Conservation (phyloP, 2,329 filamentous ascomycete species). For the Calycina herbarum region DNA sequence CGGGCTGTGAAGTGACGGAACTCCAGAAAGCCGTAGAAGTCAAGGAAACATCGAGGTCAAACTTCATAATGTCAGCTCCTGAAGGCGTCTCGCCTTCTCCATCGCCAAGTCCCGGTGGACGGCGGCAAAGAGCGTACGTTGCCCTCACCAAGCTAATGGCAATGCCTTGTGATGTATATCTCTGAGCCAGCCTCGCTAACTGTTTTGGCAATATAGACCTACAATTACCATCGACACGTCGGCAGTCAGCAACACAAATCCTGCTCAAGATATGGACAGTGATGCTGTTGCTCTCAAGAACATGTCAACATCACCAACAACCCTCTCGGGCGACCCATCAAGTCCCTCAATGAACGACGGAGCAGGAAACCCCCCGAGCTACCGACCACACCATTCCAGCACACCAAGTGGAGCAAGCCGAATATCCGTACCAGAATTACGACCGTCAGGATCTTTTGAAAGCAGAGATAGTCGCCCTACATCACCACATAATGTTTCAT, state of each 20-base stretch:
- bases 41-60: slow-evolving; percentile 17
- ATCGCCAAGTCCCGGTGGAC: slow-evolving; percentile 30
- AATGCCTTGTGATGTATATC: slow-evolving; percentile 6
- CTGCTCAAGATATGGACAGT: slow-evolving; percentile 35
- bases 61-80: slow-evolving; percentile 29
- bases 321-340: slow-evolving; percentile 36
- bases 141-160: neutral
- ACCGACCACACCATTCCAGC: slow-evolving; percentile 25
- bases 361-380: slow-evolving; percentile 16
- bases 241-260: slow-evolving; percentile 44
- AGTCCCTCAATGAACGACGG: slow-evolving; percentile 40
- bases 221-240: slow-evolving; percentile 60
- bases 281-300: slow-evolving; percentile 39
- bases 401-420: slow-evolving; percentile 33
- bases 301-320: slow-evolving; percentile 39
- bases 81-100: slow-evolving; percentile 25
- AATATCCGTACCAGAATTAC: slow-evolving; percentile 46
- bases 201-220: slow-evolving; percentile 37
- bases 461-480: slow-evolving; percentile 61
- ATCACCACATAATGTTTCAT: slow-evolving; percentile 68
- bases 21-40: slow-evolving; percentile 16
- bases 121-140: slow-evolving; percentile 39
- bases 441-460: slow-evolving; percentile 57
- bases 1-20: slow-evolving; percentile 31
- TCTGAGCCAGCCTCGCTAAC: slow-evolving; percentile 17